phyloP scores from a whole-genome alignment of 768 basidiomycete species.

The Termitomyces sp. region DNA sequence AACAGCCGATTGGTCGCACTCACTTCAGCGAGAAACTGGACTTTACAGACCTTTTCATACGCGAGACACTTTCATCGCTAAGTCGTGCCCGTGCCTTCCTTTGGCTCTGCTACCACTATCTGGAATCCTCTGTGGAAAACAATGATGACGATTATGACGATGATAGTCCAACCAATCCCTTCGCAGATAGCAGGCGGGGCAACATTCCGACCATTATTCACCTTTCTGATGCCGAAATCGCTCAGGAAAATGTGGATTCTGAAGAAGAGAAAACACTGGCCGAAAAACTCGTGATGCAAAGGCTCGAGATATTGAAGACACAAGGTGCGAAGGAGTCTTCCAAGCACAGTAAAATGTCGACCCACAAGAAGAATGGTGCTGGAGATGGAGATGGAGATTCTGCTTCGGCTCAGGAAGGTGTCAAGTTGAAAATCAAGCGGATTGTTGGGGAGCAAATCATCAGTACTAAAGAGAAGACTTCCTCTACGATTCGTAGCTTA shows the following conservation, averaged over 20 bases:
- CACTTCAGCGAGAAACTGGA: slow-evolving; percentile 74
- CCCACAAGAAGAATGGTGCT: slow-evolving; percentile 12
- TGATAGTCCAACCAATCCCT: slow-evolving; percentile 47
- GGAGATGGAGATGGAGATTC: slow-evolving; percentile 18
- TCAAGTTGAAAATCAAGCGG: slow-evolving; percentile 25
- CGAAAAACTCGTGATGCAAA: slow-evolving; percentile 35
- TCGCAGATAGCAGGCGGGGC: slow-evolving; percentile 43
- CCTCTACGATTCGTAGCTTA: slow-evolving; percentile 18
- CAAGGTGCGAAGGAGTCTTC: slow-evolving; percentile 26
- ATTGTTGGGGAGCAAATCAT: slow-evolving; percentile 7
- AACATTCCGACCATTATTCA: slow-evolving; percentile 33
- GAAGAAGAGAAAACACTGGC: slow-evolving; percentile 36
- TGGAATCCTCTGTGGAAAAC: slow-evolving; percentile 41
- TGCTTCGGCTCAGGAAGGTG: slow-evolving; percentile 19
- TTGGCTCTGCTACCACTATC: slow-evolving; percentile 80
- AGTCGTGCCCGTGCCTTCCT: slow-evolving; percentile 80
- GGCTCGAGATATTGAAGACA: slow-evolving; percentile 33
- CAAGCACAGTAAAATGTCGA: slow-evolving; percentile 11
- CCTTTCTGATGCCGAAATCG: slow-evolving; percentile 35
- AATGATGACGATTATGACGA: slow-evolving; percentile 37
- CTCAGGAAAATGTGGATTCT: slow-evolving; percentile 44
- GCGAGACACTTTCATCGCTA: slow-evolving; percentile 63
- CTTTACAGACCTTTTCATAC: slow-evolving; percentile 81
- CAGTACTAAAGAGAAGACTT: slow-evolving; percentile 19
- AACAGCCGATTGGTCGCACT: slow-evolving; percentile 49